Conservation (phyloP, 164 flowering plant species). For the Buxus sempervirens region DNA sequence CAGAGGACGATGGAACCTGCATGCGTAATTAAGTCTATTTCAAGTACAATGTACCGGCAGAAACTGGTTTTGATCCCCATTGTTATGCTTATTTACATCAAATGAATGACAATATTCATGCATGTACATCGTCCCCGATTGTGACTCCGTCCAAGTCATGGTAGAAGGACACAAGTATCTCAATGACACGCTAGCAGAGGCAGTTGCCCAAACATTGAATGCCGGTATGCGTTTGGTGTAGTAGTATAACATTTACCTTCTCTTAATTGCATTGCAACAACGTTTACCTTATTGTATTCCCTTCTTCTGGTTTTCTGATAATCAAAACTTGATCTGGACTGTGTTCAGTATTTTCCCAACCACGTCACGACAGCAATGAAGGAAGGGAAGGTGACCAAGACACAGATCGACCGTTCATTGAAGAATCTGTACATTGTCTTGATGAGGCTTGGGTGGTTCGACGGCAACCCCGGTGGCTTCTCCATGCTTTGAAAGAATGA, state of each 20-base stretch:
- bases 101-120: not conserved
- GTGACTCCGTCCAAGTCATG: slow-evolving; percentile 27
- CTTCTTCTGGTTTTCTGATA: not conserved
- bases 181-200: slow-evolving; percentile 12
- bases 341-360: not conserved
- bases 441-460: slow-evolving; percentile 19
- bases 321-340: slow-evolving; percentile 8
- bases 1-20: slow-evolving; percentile 2
- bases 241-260: not conserved
- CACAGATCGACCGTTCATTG: not conserved
- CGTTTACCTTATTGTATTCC: not conserved
- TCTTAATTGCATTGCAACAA: not conserved
- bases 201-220: slow-evolving; percentile 16
- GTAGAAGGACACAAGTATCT: slow-evolving; percentile 19
- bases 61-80: no score
- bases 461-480: not conserved
- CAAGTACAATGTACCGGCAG: no score
- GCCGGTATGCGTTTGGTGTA: slow-evolving; percentile 11
- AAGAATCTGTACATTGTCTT: not conserved
- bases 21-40: not conserved
- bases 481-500: slow-evolving; percentile 7
- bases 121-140: slow-evolving; percentile 25
- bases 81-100: no score
- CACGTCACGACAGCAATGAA: not conserved
- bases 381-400: slow-evolving; percentile 4